phyloP scores from a whole-genome alignment of 2,329 filamentous ascomycete species.

The Erysiphe pulchra region DNA sequence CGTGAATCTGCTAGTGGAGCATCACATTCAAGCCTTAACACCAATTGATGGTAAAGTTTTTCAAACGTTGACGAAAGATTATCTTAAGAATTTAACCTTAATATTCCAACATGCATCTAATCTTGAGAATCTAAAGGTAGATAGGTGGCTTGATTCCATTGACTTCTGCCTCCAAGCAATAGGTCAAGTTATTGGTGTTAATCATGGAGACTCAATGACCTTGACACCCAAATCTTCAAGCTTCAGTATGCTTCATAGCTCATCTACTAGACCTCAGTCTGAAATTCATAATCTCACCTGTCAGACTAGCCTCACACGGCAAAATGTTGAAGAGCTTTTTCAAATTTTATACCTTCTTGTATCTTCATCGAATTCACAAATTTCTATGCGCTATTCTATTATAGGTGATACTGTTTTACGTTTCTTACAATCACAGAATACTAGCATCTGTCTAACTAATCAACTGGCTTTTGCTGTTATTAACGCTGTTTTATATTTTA shows the following conservation, averaged over 20 bases:
- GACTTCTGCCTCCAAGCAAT: slow-evolving; percentile 41
- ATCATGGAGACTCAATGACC: slow-evolving; percentile 3
- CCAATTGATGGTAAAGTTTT: slow-evolving; percentile 30
- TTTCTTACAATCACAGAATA: slow-evolving; percentile 32
- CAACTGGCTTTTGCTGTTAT: slow-evolving; percentile 51
- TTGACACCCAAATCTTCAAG: slow-evolving; percentile 6
- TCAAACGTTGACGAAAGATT: slow-evolving; percentile 45
- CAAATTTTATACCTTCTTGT: slow-evolving; percentile 39
- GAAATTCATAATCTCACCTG: slow-evolving; percentile 10
- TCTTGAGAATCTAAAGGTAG: slow-evolving; percentile 47
- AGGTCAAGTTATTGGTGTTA: slow-evolving; percentile 18
- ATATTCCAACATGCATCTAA: slow-evolving; percentile 51
- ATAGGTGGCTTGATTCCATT: slow-evolving; percentile 15
- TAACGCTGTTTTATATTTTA: slow-evolving; percentile 40
- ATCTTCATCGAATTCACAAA: slow-evolving; percentile 39
- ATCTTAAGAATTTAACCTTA: slow-evolving; percentile 47
- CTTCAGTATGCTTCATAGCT: slow-evolving; percentile 2
- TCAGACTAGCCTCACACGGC: slow-evolving; percentile 11
- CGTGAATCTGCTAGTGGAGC: slow-evolving; percentile 51
- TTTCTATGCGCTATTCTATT: slow-evolving; percentile 26
- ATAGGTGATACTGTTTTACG: slow-evolving; percentile 30
- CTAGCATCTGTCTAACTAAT: slow-evolving; percentile 36
- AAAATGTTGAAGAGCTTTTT: slow-evolving; percentile 27
- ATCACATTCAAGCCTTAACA: slow-evolving; percentile 53
- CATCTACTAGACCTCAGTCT: slow-evolving; percentile 7